phyloP scores from a whole-genome alignment of 257 asterid species.

The Lithospermum erythrorhizon region DNA sequence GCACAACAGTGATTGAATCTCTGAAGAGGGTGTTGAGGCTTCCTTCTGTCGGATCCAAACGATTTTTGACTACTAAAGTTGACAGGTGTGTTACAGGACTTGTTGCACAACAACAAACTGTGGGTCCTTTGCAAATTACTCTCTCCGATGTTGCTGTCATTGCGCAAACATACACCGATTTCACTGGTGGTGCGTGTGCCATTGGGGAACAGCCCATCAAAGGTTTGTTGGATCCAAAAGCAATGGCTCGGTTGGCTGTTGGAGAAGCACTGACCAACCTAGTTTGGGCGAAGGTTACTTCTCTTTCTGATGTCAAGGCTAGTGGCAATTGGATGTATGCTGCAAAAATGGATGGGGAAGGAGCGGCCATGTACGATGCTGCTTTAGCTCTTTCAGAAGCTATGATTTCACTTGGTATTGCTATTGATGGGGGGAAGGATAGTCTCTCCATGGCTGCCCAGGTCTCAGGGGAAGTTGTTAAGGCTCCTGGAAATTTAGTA shows the following conservation, averaged over 20 bases:
- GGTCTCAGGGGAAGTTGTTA: conserved; percentile 72
- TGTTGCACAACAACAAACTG: conserved; percentile 97
- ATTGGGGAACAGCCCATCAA: conserved; percentile 88
- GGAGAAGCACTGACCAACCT: conserved; percentile 94
- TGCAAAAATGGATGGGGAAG: conserved; percentile 94
- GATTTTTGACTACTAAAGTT: conserved; percentile 89
- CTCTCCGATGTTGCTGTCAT: conserved; percentile 85
- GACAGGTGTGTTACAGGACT: conserved; percentile 94
- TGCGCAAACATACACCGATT: conserved; percentile 65
- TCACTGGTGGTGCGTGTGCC: conserved; percentile 89
- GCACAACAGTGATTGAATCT: conserved; percentile 50
- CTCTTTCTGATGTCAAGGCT: conserved; percentile 79
- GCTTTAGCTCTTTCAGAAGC: conserved; percentile 85
- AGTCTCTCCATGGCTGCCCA: conserved; percentile 97
- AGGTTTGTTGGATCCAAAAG: conserved; percentile 78
- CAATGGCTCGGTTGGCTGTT: conserved; percentile 86
- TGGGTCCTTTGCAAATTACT: conserved; percentile 87
- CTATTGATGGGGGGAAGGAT: conserved; percentile 94
- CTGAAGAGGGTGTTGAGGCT: conserved; percentile 76
- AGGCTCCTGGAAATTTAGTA: conserved; percentile 94
- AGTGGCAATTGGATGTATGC: conserved; percentile 99
- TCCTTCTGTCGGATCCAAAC: conserved; percentile 79
- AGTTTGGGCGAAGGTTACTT: conserved; percentile 81
- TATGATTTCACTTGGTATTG: conserved; percentile 89
- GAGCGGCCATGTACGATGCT: conserved; percentile 93